These are phyloP conservation scores for Aspergillus oerlinghausenensis DNA, from an alignment of 2,329 filamentous ascomycete genomes.

Conservation along the genomic window DNA sequence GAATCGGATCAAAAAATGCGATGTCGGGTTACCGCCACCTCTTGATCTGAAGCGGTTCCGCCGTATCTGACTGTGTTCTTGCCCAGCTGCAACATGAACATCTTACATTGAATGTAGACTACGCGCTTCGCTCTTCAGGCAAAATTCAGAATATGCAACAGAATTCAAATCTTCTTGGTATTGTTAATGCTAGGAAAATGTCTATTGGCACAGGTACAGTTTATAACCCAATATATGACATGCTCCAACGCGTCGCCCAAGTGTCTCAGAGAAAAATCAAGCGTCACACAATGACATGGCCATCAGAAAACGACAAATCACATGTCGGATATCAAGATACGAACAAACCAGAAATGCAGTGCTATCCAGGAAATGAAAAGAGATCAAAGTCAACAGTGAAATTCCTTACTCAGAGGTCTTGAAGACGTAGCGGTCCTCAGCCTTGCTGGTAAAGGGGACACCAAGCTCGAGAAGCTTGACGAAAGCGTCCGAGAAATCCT, in stretches of 20 bases:
- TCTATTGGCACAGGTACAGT: neutral
- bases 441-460: constrained; percentile 73
- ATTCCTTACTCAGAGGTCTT: constrained; percentile 50
- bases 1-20: neutral
- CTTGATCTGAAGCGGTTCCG: neutral
- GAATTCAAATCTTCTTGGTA: neutral
- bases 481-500: constrained; percentile 77
- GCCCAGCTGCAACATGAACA: neutral
- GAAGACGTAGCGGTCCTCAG: constrained; percentile 58
- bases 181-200: neutral
- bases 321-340: constrained; percentile 21
- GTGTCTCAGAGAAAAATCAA: neutral
- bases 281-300: neutral
- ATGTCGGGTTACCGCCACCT: neutral
- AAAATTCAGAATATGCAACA: neutral
- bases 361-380: constrained; percentile 12
- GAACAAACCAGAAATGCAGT: constrained; percentile 7
- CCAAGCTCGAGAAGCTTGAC: constrained; percentile 88
- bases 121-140: no score
- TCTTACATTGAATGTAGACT: neutral
- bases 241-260: neutral
- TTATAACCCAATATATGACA: neutral
- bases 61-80: neutral
- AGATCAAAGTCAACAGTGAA: neutral
- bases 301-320: constrained; percentile 1